phyloP scores from a whole-genome alignment of 495 filamentous ascomycete species.

The Penicillium macrosclerotiorum region DNA sequence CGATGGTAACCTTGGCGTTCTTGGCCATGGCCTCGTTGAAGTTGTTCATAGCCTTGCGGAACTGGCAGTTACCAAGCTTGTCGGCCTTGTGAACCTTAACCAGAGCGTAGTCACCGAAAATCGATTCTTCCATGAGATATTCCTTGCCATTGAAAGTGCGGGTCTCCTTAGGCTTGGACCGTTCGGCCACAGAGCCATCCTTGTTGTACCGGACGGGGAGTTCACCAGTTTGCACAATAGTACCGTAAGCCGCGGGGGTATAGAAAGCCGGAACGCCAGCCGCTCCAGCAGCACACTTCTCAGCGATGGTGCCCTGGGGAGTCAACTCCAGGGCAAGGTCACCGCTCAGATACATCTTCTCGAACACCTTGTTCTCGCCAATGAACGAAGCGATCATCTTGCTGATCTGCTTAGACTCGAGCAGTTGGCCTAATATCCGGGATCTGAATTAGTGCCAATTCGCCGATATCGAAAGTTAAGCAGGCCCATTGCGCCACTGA shows the following conservation, averaged over 20 bases:
- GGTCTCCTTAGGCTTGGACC: constrained; percentile 75
- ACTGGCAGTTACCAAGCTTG: constrained; percentile 84
- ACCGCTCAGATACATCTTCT: constrained; percentile 79
- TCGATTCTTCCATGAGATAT: constrained; percentile 80
- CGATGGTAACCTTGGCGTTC: constrained; percentile 82
- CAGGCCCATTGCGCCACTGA: too few relatives aligned
- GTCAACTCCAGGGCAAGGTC: constrained; percentile 81
- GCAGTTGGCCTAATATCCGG: constrained; percentile 49
- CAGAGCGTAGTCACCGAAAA: constrained; percentile 83
- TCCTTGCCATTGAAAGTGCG: constrained; percentile 80
- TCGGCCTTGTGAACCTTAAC: constrained; percentile 86
- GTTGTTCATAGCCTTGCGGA: constrained; percentile 80
- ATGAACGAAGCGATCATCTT: constrained; percentile 90
- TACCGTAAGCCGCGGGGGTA: constrained; percentile 82
- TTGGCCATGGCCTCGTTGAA: constrained; percentile 90
- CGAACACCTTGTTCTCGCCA: constrained; percentile 87
- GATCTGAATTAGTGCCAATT: background rate
- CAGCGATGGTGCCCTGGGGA: constrained; percentile 84
- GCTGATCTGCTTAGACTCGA: constrained; percentile 74
- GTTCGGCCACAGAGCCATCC: constrained; percentile 70
- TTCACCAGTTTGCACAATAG: constrained; percentile 80
- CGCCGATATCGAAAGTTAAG: too few relatives aligned
- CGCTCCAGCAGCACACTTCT: constrained; percentile 79
- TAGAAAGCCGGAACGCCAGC: constrained; percentile 89
- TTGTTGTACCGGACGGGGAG: constrained; percentile 77